Percentiles rank a stretch among this genome's conserved stretches.
Evolutionary conservation across 1,284 basidiomycete species (phyloP).

Genomic region (Puccinia brachypodii): DNA sequence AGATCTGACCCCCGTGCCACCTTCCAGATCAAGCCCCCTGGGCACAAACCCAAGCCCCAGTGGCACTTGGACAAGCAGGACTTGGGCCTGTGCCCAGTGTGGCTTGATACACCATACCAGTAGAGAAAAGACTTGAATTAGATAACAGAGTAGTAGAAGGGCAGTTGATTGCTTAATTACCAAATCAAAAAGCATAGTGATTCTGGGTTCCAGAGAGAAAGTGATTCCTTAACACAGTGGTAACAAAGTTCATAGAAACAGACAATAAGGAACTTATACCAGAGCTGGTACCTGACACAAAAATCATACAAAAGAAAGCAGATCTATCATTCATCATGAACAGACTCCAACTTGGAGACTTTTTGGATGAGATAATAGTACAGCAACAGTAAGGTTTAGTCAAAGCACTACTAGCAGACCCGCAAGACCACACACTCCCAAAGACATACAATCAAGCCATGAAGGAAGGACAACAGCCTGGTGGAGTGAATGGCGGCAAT

Average conservation of each 20-base stretch:
- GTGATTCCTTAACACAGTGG: background rate
- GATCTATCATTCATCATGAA: background rate
- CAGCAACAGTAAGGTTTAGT: background rate
- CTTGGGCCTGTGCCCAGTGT: too few relatives aligned
- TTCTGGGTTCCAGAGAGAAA: too few relatives aligned
- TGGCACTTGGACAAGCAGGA: too few relatives aligned
- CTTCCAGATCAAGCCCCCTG: too few relatives aligned
- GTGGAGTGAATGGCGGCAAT: background rate
- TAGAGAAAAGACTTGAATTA: too few relatives aligned
- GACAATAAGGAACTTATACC: background rate
- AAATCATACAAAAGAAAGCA: background rate
- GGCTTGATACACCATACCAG: background rate
- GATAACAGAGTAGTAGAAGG: too few relatives aligned
- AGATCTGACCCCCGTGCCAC: too few relatives aligned
- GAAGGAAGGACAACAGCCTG: background rate
- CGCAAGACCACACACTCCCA: background rate
- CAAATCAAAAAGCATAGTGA: too few relatives aligned
- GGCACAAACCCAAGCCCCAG: too few relatives aligned
- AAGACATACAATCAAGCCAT: background rate
- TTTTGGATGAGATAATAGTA: background rate
- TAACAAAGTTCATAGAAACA: background rate
- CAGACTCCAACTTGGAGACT: background rate
- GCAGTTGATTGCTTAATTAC: too few relatives aligned
- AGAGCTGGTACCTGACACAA: background rate
- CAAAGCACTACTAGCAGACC: too few relatives aligned